Evolutionary conservation across 1,139 yeast genomes (phyloP), one percentile per base, ranked within the genome.

Genomic region (Yamadazyma dushanensis): DNA sequence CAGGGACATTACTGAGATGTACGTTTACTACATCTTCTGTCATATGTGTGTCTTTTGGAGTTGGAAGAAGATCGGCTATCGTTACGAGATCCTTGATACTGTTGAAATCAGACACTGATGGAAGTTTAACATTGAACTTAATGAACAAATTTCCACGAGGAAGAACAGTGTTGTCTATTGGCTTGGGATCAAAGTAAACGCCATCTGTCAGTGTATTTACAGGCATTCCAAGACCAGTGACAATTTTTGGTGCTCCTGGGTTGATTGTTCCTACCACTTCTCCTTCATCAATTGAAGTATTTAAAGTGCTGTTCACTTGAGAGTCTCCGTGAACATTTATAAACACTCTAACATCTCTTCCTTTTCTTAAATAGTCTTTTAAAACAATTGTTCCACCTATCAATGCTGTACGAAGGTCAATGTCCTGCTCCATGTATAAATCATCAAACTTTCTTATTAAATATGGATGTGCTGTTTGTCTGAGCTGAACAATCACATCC

Each of bases 181-280:
- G 14, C 11, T 20, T 5, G 1, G 22, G 14, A 21, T 44, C 47
- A 26, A 37, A 38, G 15, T 36, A 53, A 15, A 50, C 52, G 0
- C 64, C 67, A 3, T 45, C 47, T 8, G 47, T 69, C 39, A 55
- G 63, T 27, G 66, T 59, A 57, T 77, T 76, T 21, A 78, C 73
- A 3, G 95, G 95, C 82, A 78, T 77, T 16, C 86, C 85, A 31
- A 63, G 57, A 1, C 75, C 76, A 37, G 62, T 61, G 1, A 78
- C 67, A 4, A 73, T 54, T 42, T 77, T 78, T 2, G 78, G 66
- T 4, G 59, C 56, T 5, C 71, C 73, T 3, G 76, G 68, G 14
- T 61, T 60, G 11, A 74, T 65, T 3, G 71, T 59, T 1, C 76
- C 76, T 5, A 68, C 52, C 1, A 78, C 55, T 44, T 76, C 80